Evolutionary conservation across 345 rosid genomes (phyloP).

Genomic region (Hibiscus tridactylites): DNA sequence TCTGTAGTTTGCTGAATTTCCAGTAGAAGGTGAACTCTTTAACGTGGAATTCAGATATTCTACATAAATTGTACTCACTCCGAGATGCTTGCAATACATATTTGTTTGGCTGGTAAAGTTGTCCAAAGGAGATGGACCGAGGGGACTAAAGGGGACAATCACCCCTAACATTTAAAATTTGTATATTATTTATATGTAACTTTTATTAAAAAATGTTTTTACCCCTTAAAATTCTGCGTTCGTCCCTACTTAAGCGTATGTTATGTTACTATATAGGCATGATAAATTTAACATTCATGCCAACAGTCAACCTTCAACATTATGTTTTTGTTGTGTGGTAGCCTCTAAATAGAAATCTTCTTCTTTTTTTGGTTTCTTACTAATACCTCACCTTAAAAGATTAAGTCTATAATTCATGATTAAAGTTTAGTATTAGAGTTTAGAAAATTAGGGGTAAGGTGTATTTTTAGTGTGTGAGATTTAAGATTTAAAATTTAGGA

Average conservation of each 20-base stretch:
- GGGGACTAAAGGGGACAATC: no score
- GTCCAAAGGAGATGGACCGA: neutral
- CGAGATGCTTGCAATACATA: neutral
- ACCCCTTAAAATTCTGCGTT: no score
- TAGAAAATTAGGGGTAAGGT: no score
- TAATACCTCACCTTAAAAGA: no score
- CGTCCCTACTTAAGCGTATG: neutral
- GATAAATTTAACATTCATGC: neutral
- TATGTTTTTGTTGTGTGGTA: constrained; percentile 35
- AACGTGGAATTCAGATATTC: neutral
- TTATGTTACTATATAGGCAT: neutral
- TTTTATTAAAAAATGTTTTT: no score
- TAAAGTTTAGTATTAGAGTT: no score
- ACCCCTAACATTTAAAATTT: no score
- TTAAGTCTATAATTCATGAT: no score
- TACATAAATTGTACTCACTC: neutral
- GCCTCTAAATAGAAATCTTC: constrained; percentile 23
- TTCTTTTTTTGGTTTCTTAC: no score
- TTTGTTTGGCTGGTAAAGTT: constrained; percentile 2
- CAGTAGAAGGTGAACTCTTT: neutral
- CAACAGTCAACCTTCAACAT: neutral
- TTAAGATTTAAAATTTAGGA: no score
- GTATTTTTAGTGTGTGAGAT: no score
- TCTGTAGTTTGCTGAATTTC: neutral
- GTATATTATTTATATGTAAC: no score